These are phyloP conservation scores for Camellia oleifera DNA, from an alignment of 179 eudicot species.

Conservation along the genomic window DNA sequence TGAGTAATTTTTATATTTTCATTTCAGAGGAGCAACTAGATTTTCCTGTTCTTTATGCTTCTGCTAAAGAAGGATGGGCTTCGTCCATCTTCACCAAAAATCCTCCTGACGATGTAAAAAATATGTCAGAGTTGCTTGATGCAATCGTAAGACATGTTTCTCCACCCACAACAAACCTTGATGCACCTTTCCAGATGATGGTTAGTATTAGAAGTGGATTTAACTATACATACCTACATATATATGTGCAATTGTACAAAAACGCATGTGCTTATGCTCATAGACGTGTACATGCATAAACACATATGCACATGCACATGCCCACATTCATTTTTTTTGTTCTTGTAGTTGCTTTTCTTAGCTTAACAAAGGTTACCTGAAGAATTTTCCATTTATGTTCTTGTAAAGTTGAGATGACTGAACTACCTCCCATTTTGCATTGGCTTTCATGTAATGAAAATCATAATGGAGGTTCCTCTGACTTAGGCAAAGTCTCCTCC, in stretches of 20 bases:
- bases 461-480: neutral
- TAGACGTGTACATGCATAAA: neutral
- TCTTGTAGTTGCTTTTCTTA: neutral
- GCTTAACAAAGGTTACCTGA: neutral
- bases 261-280: neutral
- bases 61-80: conserved; percentile 99
- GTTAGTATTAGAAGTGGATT: conserved; percentile 40
- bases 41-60: conserved; percentile 97
- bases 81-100: conserved; percentile 76
- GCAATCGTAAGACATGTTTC: conserved; percentile 79
- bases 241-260: neutral
- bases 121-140: conserved; percentile 95
- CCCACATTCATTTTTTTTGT: neutral
- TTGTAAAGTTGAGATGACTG: neutral
- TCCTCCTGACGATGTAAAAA: conserved; percentile 72
- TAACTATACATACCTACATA: neutral
- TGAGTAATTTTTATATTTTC: conserved; percentile 14
- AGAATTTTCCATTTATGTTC: conserved; percentile 1
- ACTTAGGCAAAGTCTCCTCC: neutral
- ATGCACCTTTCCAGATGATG: conserved; percentile 92
- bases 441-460: neutral
- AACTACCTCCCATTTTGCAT: neutral
- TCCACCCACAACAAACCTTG: conserved; percentile 70
- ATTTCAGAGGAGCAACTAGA: conserved; percentile 88
- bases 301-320: neutral